Evolutionary conservation across 1,284 basidiomycete genomes (phyloP), one percentile per base, ranked within the genome.

Genomic region (Austroboletus olivaceoglutinosus): DNA sequence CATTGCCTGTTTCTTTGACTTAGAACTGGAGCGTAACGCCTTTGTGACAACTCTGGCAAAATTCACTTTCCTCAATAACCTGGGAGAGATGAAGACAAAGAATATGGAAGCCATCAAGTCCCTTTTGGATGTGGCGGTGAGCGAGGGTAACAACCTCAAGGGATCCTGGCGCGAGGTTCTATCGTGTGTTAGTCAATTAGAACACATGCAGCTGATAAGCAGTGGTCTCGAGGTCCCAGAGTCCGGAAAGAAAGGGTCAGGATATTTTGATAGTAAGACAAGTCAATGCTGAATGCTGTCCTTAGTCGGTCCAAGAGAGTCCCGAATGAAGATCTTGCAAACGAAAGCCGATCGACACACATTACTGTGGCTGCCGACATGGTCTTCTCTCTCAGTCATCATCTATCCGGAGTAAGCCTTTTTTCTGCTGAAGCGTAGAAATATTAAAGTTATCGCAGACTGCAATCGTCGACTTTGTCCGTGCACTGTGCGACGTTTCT

Each of bases 341-440:
- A 94, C 59, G 97, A 98, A 68, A 97, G 96, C 63, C 85, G 93
- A 43, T 98, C 97, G 23, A 93, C 93, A 0, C 94, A 99, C 69
- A 98, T 99, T 58, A 99, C 96, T 0, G 95, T 99, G 43, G 94
- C 97, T 0, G 93, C 96, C 6, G 97, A 99, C 68, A 98, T 98
- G 91, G 95, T 99, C 23, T 99, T 99, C 71, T 98, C 96, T 4
- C 78, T 94, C 15, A 96, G 93, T 58, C 93, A 95, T 60, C 92
- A 91, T 62, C 77, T 99, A 25, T 93, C 93, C 22, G 97, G 97
- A 39, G 94, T 96, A 72, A 55, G 89, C 74, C n/a, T 15, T 58
- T 54, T 29, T 25, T 34, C n/a, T 16, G n/a, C 10, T 45, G n/a
- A 48, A 46, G 43, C 9, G 43, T 29, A 13, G 27, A 55, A 22